Evolutionary conservation across 1,284 basidiomycete genomes (phyloP).

Genomic region (Microbotryomycetes sp.): DNA sequence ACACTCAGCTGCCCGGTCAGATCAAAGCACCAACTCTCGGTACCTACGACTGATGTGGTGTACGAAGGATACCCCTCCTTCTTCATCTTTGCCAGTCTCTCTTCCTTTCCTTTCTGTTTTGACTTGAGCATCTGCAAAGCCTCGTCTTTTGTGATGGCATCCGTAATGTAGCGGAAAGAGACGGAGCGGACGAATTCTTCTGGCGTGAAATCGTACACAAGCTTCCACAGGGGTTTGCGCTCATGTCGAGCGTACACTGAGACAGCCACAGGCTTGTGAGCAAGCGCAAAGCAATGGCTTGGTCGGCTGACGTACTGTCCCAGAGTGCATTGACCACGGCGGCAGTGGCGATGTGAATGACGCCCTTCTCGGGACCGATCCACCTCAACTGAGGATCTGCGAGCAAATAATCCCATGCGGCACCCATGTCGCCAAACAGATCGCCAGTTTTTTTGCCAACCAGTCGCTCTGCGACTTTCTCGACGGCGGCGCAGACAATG

Average conservation of each 20-base stretch:
- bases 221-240: conserved; percentile 75
- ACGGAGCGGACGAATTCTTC: conserved; percentile 74
- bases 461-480: conserved; percentile 66
- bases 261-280: conserved; percentile 51
- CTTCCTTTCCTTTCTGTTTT: conserved; percentile 66
- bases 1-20: background rate
- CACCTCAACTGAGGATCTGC: conserved; percentile 83
- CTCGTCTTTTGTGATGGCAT: conserved; percentile 84
- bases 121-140: conserved; percentile 73
- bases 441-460: conserved; percentile 75
- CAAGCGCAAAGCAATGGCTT: conserved; percentile 61
- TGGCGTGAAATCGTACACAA: conserved; percentile 73
- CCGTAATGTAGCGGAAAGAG: conserved; percentile 86
- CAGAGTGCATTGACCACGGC: conserved; percentile 47
- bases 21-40: background rate
- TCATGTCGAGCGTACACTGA: conserved; percentile 64
- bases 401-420: conserved; percentile 56
- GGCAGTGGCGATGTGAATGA: conserved; percentile 50
- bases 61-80: conserved; percentile 77
- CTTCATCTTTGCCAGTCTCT: conserved; percentile 62
- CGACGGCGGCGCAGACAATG: conserved; percentile 75
- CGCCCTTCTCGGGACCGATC: conserved; percentile 63
- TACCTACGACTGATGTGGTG: conserved; percentile 87
- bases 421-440: conserved; percentile 81
- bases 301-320: conserved; percentile 59